Base-by-base conservation (phyloP, 2,329 filamentous ascomycete species). In the Penicillium crustosum region DNA sequence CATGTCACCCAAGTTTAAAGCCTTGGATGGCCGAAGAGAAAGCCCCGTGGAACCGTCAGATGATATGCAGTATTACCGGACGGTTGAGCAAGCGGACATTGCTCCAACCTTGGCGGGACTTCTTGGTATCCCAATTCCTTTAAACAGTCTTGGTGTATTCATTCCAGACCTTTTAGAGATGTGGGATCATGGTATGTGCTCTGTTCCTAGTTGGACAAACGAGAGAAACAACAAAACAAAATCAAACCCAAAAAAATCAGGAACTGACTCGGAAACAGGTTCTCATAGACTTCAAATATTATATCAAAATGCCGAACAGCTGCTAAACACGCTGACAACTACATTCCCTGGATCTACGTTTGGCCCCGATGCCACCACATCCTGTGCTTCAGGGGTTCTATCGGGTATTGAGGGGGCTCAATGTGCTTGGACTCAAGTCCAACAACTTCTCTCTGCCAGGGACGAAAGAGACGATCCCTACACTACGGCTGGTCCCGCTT, bases 71-170 rank as follows among this genome's bases (percentile, higher is more conserved):
- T 97, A 90, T 71, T 97, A 97, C 72, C 82, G 80, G 33, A 86
- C 81, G 54, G 85, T 97, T n/a, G 90, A 97, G 70, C 94, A 99
- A 77, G 96, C 92, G 1, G 95, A 99, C 74, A 83, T 99, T 58
- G 91, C 91, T 0, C 93, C 94, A 1, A 97, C 93, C 0, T 79
- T 99, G 23, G 92, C 90, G 12, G 91, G 88, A 0, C 78, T 99
- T 31, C 81, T 99, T 44, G 93, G 93, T 0, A 89, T 99, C 63
- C 93, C 94, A 0, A 82, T 95, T 0, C 90, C 94, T 0, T 86
- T 87, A 73, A 99, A 99, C 70, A 97, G 92, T 62, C 78, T 99
- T 0, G 94, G 94, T 0, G 86, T 92, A 1, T 88, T 97, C 60
- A 91, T 97, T 49, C 81, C 85, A 0, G 86, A 91, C 6, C 88